phyloP scores from a whole-genome alignment of 2,329 filamentous ascomycete species.

The Fusarium tupiense region DNA sequence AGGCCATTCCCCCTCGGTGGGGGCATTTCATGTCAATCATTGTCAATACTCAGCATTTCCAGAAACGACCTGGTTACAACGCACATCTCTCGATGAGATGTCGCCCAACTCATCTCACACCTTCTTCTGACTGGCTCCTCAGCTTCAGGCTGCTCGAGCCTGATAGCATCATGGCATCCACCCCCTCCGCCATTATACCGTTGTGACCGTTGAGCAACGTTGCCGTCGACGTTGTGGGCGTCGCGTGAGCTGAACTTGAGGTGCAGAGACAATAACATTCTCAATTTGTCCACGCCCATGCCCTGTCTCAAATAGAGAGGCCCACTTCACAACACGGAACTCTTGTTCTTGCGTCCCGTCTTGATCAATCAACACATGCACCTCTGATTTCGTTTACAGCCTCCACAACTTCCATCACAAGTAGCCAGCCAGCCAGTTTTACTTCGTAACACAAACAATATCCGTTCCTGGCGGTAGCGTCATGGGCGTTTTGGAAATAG shows the following conservation, averaged over 20 bases:
- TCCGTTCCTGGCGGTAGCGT: slow-evolving; percentile 13
- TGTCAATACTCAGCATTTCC: slow-evolving; percentile 26
- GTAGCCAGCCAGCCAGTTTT: slow-evolving; percentile 1
- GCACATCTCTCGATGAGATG: slow-evolving; percentile 9
- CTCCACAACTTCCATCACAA: slow-evolving; percentile 29
- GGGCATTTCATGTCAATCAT: slow-evolving; percentile 34
- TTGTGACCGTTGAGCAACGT: slow-evolving; percentile 4
- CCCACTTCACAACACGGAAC: slow-evolving; percentile 1
- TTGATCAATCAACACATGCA: slow-evolving; percentile 25
- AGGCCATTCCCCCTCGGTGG: slow-evolving; percentile 27
- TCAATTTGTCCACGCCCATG: not conserved
- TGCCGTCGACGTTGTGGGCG: not conserved
- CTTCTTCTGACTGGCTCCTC: slow-evolving; percentile 8
- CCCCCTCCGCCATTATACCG: slow-evolving; percentile 9
- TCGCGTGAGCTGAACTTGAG: slow-evolving; percentile 10
- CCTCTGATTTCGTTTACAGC: not conserved
- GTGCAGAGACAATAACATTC: slow-evolving; percentile 3
- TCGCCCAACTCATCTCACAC: slow-evolving; percentile 16
- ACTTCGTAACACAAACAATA: slow-evolving; percentile 9
- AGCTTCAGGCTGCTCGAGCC: slow-evolving; percentile 9
- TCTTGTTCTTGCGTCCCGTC: slow-evolving; percentile 25
- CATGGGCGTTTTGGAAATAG: not conserved
- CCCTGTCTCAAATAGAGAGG: not conserved
- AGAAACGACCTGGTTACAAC: slow-evolving; percentile 11
- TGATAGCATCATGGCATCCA: slow-evolving; percentile 18